A percentile compares a stretch with the other conserved stretches of the same genome.
These are phyloP conservation scores for Yamadazyma conglobata DNA, from an alignment of 1,139 yeast genomes.

Conservation along the genomic window DNA sequence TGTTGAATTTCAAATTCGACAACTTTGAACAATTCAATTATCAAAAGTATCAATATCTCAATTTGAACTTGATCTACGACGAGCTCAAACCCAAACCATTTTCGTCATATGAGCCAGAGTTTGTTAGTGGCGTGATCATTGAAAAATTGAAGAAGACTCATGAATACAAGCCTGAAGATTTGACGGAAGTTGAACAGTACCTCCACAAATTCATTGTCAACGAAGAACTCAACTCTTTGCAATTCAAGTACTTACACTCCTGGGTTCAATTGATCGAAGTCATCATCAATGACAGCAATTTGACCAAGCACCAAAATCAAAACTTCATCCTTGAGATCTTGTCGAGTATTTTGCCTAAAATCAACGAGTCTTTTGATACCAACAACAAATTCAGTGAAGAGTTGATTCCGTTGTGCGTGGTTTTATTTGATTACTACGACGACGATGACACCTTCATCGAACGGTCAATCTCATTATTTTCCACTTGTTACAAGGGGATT, in stretches of 20 bases:
- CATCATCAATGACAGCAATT: conserved; percentile 55
- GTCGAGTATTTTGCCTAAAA: conserved; percentile 71
- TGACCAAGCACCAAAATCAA: conserved; percentile 31
- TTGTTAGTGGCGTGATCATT: no score
- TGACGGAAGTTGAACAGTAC: conserved; percentile 22
- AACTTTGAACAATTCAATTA: conserved; percentile 36
- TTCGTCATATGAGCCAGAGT: no score
- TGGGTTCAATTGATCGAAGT: conserved; percentile 84
- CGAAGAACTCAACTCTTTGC: conserved; percentile 47
- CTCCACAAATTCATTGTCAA: conserved; percentile 43
- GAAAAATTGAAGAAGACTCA: conserved; percentile 6
- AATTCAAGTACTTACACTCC: conserved; percentile 62
- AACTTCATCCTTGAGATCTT: conserved; percentile 73
- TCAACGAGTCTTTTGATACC: conserved; percentile 66
- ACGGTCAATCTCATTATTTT: conserved; percentile 65
- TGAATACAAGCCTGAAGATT: conserved; percentile 2
- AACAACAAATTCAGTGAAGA: conserved; percentile 73
- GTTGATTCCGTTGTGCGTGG: conserved; percentile 69
- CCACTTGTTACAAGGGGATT: conserved; percentile 71
- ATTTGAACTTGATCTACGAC: conserved; percentile 26
- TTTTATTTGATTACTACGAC: conserved; percentile 60
- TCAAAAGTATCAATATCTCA: conserved; percentile 35
- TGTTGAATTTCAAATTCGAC: conserved; percentile 53
- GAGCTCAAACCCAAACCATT: conserved; percentile 16
- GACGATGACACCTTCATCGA: conserved; percentile 34